Evolutionary conservation across 306 rosid species (phyloP).

Genomic region (Cucurbita moschata): DNA sequence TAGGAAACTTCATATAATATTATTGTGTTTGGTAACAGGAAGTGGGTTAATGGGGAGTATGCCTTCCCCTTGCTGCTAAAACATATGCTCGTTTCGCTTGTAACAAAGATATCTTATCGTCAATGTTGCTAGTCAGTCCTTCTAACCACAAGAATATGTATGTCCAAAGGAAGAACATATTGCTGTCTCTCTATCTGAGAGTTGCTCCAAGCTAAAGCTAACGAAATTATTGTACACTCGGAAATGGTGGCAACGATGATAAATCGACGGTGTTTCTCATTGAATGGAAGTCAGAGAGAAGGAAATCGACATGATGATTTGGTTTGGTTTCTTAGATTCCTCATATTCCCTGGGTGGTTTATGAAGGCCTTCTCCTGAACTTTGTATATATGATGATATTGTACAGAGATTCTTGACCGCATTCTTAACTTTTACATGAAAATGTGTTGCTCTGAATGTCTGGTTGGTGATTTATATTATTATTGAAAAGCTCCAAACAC

Average conservation of each 20-base stretch:
- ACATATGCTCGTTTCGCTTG: background rate
- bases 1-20: background rate
- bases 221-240: slow-evolving; percentile 7
- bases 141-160: background rate
- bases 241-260: background rate
- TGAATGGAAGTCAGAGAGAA: background rate
- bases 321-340: background rate
- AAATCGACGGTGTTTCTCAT: background rate
- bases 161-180: slow-evolving; percentile 7
- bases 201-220: slow-evolving; percentile 18
- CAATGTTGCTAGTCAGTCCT: background rate
- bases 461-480: background rate
- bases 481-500: no score
- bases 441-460: background rate
- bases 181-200: slow-evolving; percentile 9
- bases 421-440: background rate
- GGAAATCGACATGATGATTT: background rate
- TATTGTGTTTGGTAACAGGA: background rate
- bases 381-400: background rate
- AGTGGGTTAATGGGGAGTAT: slow-evolving; percentile 1
- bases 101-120: background rate
- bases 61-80: background rate
- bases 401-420: background rate
- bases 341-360: background rate
- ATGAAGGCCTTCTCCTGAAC: background rate